Evolutionary conservation across 1,284 basidiomycete species (phyloP).

Genomic region (Chondrostereum purpureum): DNA sequence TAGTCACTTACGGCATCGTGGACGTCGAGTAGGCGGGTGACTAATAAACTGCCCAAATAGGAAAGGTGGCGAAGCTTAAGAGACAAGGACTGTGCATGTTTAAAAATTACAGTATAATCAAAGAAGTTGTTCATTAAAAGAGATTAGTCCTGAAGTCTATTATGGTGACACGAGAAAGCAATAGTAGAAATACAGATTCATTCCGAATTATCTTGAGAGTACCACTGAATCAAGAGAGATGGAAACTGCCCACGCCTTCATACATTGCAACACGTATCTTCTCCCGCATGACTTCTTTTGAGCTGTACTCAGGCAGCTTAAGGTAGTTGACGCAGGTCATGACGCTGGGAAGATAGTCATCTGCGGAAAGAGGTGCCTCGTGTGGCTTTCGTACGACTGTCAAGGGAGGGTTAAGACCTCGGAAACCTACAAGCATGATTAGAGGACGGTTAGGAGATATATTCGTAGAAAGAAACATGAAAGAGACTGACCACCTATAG

Average conservation of each 20-base stretch:
- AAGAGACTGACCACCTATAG: conserved; percentile 74
- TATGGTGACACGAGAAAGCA: neutral
- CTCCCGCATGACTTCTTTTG: conserved; percentile 72
- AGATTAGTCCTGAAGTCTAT: neutral
- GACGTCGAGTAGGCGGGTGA: too few species aligned
- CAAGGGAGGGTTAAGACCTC: conserved; percentile 87
- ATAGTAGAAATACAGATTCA: neutral
- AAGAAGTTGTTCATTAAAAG: too few species aligned
- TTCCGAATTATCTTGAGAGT: neutral
- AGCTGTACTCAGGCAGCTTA: conserved; percentile 90
- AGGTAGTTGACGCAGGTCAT: conserved; percentile 99
- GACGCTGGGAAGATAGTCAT: conserved; percentile 94
- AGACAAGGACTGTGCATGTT: too few species aligned
- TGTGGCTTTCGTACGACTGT: conserved; percentile 98
- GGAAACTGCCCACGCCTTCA: conserved; percentile 93
- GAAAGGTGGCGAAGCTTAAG: too few species aligned
- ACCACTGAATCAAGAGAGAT: conserved; percentile 63
- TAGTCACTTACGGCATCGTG: too few species aligned
- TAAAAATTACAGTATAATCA: too few species aligned
- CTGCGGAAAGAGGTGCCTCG: conserved; percentile 82
- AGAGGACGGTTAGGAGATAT: too few species aligned
- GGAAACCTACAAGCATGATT: conserved; percentile 63
- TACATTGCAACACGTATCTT: conserved; percentile 79
- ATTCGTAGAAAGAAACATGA: neutral
- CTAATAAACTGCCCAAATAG: too few species aligned